Evolutionary conservation across 2,329 filamentous ascomycete genomes (phyloP).

Genomic region (Fusarium begoniae): DNA sequence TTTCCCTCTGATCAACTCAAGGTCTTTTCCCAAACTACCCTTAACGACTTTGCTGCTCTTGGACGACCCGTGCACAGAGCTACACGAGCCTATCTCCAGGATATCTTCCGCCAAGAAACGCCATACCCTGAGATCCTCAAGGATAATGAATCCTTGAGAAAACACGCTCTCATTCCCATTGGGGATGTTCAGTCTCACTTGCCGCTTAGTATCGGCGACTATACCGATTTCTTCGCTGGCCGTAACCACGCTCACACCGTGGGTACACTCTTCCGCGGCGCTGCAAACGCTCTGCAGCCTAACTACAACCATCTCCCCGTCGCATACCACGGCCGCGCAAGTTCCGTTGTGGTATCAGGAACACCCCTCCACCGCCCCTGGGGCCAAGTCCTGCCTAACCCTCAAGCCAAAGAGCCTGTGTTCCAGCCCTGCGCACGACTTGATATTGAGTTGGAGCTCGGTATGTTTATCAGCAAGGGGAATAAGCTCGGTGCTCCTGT

Average conservation of each 20-base stretch:
- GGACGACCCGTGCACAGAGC: conserved; percentile 74
- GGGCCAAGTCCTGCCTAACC: conserved; percentile 71
- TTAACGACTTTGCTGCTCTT: conserved; percentile 55
- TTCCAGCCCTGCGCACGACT: conserved; percentile 68
- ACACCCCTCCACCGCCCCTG: conserved; percentile 76
- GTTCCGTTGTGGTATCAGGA: conserved; percentile 78
- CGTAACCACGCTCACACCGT: conserved; percentile 77
- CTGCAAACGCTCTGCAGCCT: conserved; percentile 77
- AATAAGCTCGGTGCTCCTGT: conserved; percentile 74
- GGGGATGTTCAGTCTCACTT: conserved; percentile 70
- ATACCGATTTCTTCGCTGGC: conserved; percentile 86
- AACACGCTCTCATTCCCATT: conserved; percentile 44
- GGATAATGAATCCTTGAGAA: conserved; percentile 46
- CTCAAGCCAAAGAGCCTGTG: conserved; percentile 59
- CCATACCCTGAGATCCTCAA: conserved; percentile 47
- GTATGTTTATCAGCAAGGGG: conserved; percentile 74
- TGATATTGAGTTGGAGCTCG: conserved; percentile 82
- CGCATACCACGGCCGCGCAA: conserved; percentile 81
- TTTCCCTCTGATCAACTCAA: conserved; percentile 37
- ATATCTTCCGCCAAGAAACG: conserved; percentile 66
- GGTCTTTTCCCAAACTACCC: conserved; percentile 43
- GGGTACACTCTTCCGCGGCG: conserved; percentile 76
- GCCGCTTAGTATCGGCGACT: conserved; percentile 82
- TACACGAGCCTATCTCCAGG: conserved; percentile 73
- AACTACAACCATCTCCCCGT: conserved; percentile 86